Conservation (phyloP, 2,329 filamentous ascomycete species). For the Calcarisporium arbuscula region DNA sequence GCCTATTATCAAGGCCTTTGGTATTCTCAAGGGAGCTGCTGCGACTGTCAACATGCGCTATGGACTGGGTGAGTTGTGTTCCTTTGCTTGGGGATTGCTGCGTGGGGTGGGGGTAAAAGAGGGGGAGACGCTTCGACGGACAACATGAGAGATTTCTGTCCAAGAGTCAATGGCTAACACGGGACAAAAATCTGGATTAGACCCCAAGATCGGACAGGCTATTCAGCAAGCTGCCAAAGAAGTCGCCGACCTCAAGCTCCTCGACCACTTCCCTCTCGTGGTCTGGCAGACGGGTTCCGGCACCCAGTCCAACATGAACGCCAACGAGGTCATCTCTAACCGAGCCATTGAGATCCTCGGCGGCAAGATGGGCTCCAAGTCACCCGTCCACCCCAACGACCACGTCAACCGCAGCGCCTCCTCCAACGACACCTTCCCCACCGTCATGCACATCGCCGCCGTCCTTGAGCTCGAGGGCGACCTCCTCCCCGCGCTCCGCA, state of each 20-base stretch:
- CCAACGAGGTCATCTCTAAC: constrained; percentile 99
- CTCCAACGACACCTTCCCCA: constrained; percentile 98
- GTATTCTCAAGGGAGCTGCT: constrained; percentile 94
- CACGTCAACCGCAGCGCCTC: constrained; percentile 99
- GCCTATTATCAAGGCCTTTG: constrained; percentile 86
- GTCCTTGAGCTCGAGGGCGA: constrained; percentile 86
- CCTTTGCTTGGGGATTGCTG: not conserved
- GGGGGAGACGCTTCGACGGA: no score
- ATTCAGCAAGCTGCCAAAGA: constrained; percentile 93
- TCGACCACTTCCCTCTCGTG: constrained; percentile 96
- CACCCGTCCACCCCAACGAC: constrained; percentile 98
- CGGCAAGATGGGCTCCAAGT: constrained; percentile 91
- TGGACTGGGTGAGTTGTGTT: constrained; percentile 61
- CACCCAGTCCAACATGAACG: constrained; percentile 99
- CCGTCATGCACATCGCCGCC: constrained; percentile 98
- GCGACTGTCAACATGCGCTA: constrained; percentile 93
- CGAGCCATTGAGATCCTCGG: constrained; percentile 96
- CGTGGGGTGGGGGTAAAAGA: no score
- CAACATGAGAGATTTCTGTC: no score
- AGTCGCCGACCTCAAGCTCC: constrained; percentile 86
- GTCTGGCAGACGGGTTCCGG: constrained; percentile 99
- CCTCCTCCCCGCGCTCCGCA: constrained; percentile 76
- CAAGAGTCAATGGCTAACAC: no score
- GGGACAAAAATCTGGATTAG: constrained; percentile 5
- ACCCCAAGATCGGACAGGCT: constrained; percentile 76